Base-by-base conservation (phyloP, 1,139 yeast genomes). In the Zygoascus meyerae region DNA sequence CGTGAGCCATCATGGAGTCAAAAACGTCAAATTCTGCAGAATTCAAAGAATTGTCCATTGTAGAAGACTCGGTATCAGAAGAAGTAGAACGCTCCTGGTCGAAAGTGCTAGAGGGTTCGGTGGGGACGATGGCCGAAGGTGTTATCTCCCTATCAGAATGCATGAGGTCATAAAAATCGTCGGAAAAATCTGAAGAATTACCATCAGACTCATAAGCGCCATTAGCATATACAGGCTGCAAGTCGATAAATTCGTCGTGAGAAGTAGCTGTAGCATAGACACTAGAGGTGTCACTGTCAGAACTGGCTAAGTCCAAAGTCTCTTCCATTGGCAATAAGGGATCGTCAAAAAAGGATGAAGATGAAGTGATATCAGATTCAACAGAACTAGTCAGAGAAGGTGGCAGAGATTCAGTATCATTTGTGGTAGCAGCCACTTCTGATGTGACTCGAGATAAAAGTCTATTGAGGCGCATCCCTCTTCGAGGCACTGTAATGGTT, bases 111-210 rank as follows among this genome's bases (percentile, higher is more conserved):
- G n/a, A n/a, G n/a, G n/a, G n/a, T n/a, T 28, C 31, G 31, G 31
- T 28, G 31, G 10, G 11, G 31, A 28, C 31, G 11, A 33, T 28
- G 12, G 37, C 11, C 6, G 37, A n/a, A 16, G 16, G 28, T 34
- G 12, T 10, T n/a, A 34, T n/a, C 12, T 11, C 12, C 21, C n/a
- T 2, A 9, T 14, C 21, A 11, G 11, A 14, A 6, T 34, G 28
- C 10, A 28, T 21, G 26, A 34, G 37, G 12, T 34, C 37, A 28
- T 34, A 39, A 26, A 26, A 28, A 10, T 28, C 44, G 10, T 31
- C 44, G 11, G 30, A 17, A 12, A 40, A 16, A 2, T 40, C 52
- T 14, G n/a, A n/a, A n/a, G 45, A 42, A n/a, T 45, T 47, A 21
- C 32, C 10, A 16, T 40, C 51, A 12, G 44, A 38, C 3, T 34